These are phyloP conservation scores for Sechiopsis laciniata DNA, from an alignment of 306 rosid genomes.

Conservation along the genomic window DNA sequence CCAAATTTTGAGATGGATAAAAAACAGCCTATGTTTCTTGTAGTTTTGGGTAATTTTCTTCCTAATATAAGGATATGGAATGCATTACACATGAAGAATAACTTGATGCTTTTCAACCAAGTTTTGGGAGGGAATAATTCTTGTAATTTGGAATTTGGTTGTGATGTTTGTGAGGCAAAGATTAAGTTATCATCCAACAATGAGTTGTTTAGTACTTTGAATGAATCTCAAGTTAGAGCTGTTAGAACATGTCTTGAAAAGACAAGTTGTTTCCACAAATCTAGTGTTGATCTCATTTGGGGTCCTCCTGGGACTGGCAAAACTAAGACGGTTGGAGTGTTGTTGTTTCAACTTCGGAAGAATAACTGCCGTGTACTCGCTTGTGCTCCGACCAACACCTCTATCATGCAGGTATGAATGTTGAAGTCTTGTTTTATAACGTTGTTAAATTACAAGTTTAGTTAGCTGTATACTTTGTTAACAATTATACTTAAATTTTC, in stretches of 20 bases:
- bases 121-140: conserved; percentile 17
- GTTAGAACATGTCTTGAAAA: conserved; percentile 41
- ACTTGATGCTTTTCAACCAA: conserved; percentile 29
- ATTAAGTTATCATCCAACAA: not conserved
- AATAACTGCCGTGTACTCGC: conserved; percentile 45
- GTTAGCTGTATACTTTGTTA: too few species aligned
- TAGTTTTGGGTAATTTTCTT: conserved; percentile 41
- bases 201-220: conserved; percentile 29
- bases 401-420: conserved; percentile 24
- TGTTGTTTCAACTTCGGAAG: conserved; percentile 35
- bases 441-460: too few species aligned
- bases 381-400: conserved; percentile 77
- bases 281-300: conserved; percentile 58
- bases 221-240: conserved; percentile 49
- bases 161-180: not conserved
- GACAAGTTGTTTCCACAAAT: conserved; percentile 26
- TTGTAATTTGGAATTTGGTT: not conserved
- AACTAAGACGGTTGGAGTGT: conserved; percentile 47
- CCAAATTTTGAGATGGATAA: conserved; percentile 1
- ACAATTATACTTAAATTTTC: too few species aligned
- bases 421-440: too few species aligned
- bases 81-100: conserved; percentile 37
- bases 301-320: conserved; percentile 88
- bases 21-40: conserved; percentile 35
- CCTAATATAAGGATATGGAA: conserved; percentile 48